Evolutionary conservation across 2,329 filamentous ascomycete species (phyloP), one percentile per base, ranked within the genome.

Genomic region (Passalora sequoiae): DNA sequence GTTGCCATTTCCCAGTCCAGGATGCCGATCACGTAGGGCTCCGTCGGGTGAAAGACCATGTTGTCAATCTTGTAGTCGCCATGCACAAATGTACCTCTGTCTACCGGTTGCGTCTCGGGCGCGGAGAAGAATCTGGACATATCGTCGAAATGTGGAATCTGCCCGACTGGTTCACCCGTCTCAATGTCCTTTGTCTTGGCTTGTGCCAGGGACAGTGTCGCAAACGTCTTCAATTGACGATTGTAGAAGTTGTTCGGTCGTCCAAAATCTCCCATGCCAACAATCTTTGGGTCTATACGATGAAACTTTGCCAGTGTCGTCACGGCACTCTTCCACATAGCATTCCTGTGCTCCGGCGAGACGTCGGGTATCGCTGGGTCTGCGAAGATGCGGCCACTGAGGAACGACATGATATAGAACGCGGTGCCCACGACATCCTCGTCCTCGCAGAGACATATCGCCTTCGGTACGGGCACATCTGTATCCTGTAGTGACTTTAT

Each of bases 1-100:
- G 92, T 97, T 25, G 88, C 89, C 88, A 98, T 95, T 71, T 97
- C 92, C 91, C 91, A 97, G 69, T 98, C 92, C 4, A 97, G 70
- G 42, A 97, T 89, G 3, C 91, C 92, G 66, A 97, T 89, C 9
- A 97, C 89, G 40, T 82, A 74, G 4, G 89, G 81, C 64, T 91
- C 84, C 0, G 86, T 89, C 68, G 86, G 85, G 70, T 96, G 87
- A 65, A 94, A 98, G 37, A 73, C 70, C 20, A 74, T 60, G 44
- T 73, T 75, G 52, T 74, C 72, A 42, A 74, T 94, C 72, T 97
- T 98, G 73, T 91, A 98, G 66, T 98, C 92, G 25, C 92, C 92
- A 61, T 97, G 92, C 21, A 97, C 83, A 50, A 96, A 76, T 4
- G 83, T 84, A 16, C 77, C 81, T 49, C 86, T 75, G 63, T 97